Conservation (phyloP, 2,329 filamentous ascomycete genomes). For the Metarhizium anisopliae region DNA sequence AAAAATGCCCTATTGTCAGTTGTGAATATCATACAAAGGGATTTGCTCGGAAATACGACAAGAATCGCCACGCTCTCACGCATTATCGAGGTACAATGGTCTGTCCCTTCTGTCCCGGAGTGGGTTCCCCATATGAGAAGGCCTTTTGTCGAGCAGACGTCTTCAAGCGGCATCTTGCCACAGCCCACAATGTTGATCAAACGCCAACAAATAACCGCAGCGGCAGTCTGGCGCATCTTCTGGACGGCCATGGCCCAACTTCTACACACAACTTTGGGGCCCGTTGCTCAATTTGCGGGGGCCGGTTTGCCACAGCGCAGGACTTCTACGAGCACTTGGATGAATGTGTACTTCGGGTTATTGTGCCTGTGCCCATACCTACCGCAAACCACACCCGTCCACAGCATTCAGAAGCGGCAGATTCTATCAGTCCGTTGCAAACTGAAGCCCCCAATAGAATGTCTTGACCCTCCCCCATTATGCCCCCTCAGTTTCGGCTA, state of each 20-base stretch:
- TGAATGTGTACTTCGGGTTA: constrained; percentile 51
- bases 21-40: constrained; percentile 94
- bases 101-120: constrained; percentile 89
- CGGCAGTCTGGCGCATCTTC: constrained; percentile 8
- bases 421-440: constrained; percentile 3
- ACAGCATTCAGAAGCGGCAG: constrained; percentile 1
- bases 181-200: constrained; percentile 90
- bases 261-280: constrained; percentile 40
- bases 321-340: constrained; percentile 97
- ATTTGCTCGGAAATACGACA: constrained; percentile 95
- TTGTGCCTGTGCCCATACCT: constrained; percentile 31
- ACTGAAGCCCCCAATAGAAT: background rate
- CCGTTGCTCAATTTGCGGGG: constrained; percentile 84
- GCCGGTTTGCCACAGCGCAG: constrained; percentile 72
- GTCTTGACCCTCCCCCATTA: background rate
- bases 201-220: constrained; percentile 75
- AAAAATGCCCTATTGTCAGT: constrained; percentile 89
- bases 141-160: constrained; percentile 95
- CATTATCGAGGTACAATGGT: constrained; percentile 99
- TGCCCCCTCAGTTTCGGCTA: background rate
- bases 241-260: constrained; percentile 1
- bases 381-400: background rate
- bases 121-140: constrained; percentile 81
- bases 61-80: constrained; percentile 90
- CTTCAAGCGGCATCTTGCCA: constrained; percentile 91